phyloP scores from a whole-genome alignment of 169 alveolate species.

The Miamiensis avidus region DNA sequence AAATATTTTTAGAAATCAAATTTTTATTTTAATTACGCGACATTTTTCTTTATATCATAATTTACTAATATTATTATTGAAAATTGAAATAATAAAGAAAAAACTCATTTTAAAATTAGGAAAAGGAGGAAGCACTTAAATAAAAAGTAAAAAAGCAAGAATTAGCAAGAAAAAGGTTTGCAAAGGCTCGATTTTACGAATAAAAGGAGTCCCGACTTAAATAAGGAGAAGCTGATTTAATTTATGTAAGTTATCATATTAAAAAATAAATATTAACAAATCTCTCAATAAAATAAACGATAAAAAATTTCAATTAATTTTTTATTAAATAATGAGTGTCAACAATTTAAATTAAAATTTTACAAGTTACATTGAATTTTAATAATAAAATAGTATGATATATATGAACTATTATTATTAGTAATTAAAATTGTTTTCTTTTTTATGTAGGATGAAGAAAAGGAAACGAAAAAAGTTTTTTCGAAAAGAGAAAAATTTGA shows the following conservation, averaged over 20 bases:
- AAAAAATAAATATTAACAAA: conserved; percentile 2
- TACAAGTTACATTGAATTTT: background rate
- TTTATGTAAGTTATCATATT: background rate
- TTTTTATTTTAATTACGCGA: background rate
- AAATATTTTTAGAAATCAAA: too few species aligned
- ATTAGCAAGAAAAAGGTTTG: conserved; percentile 32
- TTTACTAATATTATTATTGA: too few species aligned
- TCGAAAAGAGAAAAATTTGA: conserved; percentile 25
- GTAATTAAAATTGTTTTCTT: background rate
- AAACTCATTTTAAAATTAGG: conserved; percentile 2
- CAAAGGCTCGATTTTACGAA: conserved; percentile 12
- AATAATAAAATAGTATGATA: background rate
- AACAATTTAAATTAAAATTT: background rate
- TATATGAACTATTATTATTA: background rate
- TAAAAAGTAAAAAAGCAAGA: conserved; percentile 10
- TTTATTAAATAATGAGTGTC: too few species aligned
- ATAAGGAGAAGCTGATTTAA: conserved; percentile 1
- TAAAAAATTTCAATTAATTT: too few species aligned
- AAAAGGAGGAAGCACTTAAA: conserved; percentile 15
- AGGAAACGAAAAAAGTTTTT: conserved; percentile 8
- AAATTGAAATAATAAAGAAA: background rate
- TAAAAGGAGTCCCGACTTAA: conserved; percentile 1
- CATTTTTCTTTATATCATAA: too few species aligned
- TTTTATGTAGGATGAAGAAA: conserved; percentile 1
- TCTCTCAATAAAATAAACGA: too few species aligned